Conservation (phyloP, 2,329 filamentous ascomycete genomes). For the Madurella mycetomatis region DNA sequence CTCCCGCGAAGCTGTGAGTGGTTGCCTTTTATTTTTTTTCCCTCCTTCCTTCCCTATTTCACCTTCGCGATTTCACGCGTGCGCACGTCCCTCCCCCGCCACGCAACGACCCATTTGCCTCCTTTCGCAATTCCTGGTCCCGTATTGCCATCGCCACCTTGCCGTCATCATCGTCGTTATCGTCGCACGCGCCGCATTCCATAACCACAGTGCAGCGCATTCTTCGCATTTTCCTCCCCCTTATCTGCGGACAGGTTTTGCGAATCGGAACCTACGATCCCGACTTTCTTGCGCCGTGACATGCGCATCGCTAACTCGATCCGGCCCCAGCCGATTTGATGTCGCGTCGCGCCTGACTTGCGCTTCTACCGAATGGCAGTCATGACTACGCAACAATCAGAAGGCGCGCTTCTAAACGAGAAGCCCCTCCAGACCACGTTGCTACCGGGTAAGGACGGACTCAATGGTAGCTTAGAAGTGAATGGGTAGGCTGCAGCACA, state of each 20-base stretch:
- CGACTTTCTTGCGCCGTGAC: constrained; percentile 1
- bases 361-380: constrained; percentile 43
- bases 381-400: constrained; percentile 48
- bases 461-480: constrained; percentile 31
- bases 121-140: constrained; percentile 9
- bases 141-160: constrained; percentile 12
- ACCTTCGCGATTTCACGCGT: constrained; percentile 27
- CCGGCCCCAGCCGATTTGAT: constrained; percentile 21
- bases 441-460: constrained; percentile 38
- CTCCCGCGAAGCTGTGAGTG: constrained; percentile 27
- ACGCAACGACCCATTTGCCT: constrained; percentile 5
- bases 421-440: constrained; percentile 48
- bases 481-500: constrained; percentile 53
- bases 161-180: neutral
- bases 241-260: neutral
- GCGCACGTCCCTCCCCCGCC: constrained; percentile 24
- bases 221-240: neutral
- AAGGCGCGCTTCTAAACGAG: constrained; percentile 41
- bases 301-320: constrained; percentile 17
- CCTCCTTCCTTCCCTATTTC: constrained; percentile 32
- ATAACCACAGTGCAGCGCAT: neutral
- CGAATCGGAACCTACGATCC: neutral
- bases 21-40: constrained; percentile 22
- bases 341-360: constrained; percentile 22
- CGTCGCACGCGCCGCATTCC: neutral